A percentile compares a stretch with the other conserved stretches of the same genome.
These are phyloP conservation scores for Euryodendron excelsum DNA, from an alignment of 148 eudicot species.

Conservation along the genomic window DNA sequence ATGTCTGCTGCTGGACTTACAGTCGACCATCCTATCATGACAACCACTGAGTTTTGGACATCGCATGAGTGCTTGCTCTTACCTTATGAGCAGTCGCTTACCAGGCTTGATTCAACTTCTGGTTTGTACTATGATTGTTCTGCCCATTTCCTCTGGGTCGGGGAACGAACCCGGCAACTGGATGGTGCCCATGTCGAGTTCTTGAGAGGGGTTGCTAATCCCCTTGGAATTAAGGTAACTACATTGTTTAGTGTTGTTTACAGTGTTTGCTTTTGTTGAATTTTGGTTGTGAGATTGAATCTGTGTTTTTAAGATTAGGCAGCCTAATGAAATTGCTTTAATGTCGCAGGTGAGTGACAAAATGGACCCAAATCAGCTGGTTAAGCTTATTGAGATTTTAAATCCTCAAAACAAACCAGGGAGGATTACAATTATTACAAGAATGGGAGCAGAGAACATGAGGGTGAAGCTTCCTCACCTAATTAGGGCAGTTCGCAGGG, in stretches of 20 bases:
- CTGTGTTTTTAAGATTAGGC: background rate
- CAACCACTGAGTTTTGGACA: constrained; percentile 88
- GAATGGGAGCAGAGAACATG: constrained; percentile 99
- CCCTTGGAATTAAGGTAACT: constrained; percentile 89
- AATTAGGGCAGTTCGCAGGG: constrained; percentile 87
- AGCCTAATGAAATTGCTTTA: constrained; percentile 1
- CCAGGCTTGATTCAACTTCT: constrained; percentile 85
- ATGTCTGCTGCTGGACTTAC: constrained; percentile 98
- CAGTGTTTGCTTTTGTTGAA: background rate
- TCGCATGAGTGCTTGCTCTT: constrained; percentile 89
- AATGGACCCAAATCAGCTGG: constrained; percentile 80
- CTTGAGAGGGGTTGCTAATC: constrained; percentile 87
- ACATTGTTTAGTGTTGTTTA: background rate
- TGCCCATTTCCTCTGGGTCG: constrained; percentile 90
- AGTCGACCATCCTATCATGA: constrained; percentile 79
- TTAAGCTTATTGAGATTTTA: constrained; percentile 82
- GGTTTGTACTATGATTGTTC: constrained; percentile 89
- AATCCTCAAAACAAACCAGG: constrained; percentile 90
- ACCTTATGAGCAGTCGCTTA: constrained; percentile 90
- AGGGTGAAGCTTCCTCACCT: constrained; percentile 95
- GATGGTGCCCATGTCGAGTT: constrained; percentile 97
- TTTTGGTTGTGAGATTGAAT: background rate
- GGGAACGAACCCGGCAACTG: constrained; percentile 90
- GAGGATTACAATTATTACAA: constrained; percentile 79
- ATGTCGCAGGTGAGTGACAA: constrained; percentile 78